Conservation (phyloP, 2,329 filamentous ascomycete species). For the Lecanosticta acicola region DNA sequence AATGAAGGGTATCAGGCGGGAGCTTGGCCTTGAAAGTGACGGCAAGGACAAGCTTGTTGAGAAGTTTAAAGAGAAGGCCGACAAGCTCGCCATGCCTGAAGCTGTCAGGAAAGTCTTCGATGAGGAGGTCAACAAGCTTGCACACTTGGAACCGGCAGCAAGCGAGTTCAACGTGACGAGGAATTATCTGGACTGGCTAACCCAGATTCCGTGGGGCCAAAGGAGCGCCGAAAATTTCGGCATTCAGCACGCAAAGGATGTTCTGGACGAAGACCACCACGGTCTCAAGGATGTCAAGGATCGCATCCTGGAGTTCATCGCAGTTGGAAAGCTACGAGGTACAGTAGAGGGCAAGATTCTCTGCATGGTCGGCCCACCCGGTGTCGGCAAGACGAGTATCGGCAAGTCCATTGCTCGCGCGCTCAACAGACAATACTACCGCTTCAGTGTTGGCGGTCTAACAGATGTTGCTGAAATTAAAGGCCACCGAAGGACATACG, state of each 20-base stretch:
- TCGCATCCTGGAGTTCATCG: constrained; percentile 95
- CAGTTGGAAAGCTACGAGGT: constrained; percentile 91
- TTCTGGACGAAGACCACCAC: constrained; percentile 94
- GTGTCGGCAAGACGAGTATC: constrained; percentile 97
- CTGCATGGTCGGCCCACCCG: constrained; percentile 93
- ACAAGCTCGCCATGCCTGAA: constrained; percentile 93
- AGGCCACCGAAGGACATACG: constrained; percentile 91
- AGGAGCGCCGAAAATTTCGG: constrained; percentile 94
- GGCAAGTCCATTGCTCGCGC: constrained; percentile 96
- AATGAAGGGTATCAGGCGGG: constrained; percentile 95
- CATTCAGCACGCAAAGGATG: constrained; percentile 81
- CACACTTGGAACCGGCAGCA: constrained; percentile 87
- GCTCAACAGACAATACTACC: constrained; percentile 92
- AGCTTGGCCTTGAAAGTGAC: constrained; percentile 93
- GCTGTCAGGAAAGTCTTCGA: constrained; percentile 96
- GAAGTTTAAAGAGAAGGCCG: constrained; percentile 92
- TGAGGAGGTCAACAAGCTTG: constrained; percentile 94
- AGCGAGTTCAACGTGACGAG: constrained; percentile 98
- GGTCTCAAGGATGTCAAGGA: constrained; percentile 98
- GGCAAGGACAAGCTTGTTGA: constrained; percentile 98
- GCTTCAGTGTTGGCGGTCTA: constrained; percentile 93
- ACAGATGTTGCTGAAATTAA: constrained; percentile 99
- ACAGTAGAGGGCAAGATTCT: constrained; percentile 98
- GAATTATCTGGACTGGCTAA: constrained; percentile 98
- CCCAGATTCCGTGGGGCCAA: constrained; percentile 95